A percentile compares a stretch with the other conserved stretches of the same genome.
Evolutionary conservation across 1,139 yeast species (phyloP).

Genomic region (Pichia sp.): DNA sequence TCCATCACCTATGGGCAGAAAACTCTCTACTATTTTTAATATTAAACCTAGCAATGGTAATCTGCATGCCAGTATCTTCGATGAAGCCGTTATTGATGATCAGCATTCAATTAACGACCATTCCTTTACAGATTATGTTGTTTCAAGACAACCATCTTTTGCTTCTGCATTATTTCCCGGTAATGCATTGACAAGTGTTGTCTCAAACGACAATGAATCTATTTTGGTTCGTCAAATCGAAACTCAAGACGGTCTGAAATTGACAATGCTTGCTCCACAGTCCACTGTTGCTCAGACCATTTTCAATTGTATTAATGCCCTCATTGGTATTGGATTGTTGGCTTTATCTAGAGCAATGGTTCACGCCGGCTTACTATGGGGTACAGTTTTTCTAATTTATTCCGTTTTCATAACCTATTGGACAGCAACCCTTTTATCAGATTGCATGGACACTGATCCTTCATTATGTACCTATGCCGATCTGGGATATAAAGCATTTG

Average conservation of each 20-base stretch:
- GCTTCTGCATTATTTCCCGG: slow-evolving; percentile 12
- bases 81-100: slow-evolving; percentile 31
- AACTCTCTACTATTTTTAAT: slow-evolving; percentile 45
- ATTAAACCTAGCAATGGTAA: slow-evolving; percentile 17
- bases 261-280: slow-evolving; percentile 77
- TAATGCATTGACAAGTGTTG: slow-evolving; percentile 12
- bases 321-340: slow-evolving; percentile 80
- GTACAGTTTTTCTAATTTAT: slow-evolving; percentile 41
- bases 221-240: slow-evolving; percentile 46
- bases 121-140: slow-evolving; percentile 19
- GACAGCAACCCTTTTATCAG: slow-evolving; percentile 60
- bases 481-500: slow-evolving; percentile 29
- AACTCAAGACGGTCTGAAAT: slow-evolving; percentile 63
- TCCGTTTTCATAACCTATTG: slow-evolving; percentile 59
- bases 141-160: slow-evolving; percentile 15
- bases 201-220: slow-evolving; percentile 21
- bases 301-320: slow-evolving; percentile 78
- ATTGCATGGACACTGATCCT: slow-evolving; percentile 73
- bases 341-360: slow-evolving; percentile 77
- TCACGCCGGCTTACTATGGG: slow-evolving; percentile 75
- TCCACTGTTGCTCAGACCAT: slow-evolving; percentile 86
- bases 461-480: slow-evolving; percentile 91
- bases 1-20: slow-evolving; percentile 56
- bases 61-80: slow-evolving; percentile 16
- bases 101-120: slow-evolving; percentile 22